A percentile compares a stretch with the other conserved stretches of the same genome.
phyloP scores from a whole-genome alignment of 805 yeast genomes.

The Saccharomycopsis sp. region DNA sequence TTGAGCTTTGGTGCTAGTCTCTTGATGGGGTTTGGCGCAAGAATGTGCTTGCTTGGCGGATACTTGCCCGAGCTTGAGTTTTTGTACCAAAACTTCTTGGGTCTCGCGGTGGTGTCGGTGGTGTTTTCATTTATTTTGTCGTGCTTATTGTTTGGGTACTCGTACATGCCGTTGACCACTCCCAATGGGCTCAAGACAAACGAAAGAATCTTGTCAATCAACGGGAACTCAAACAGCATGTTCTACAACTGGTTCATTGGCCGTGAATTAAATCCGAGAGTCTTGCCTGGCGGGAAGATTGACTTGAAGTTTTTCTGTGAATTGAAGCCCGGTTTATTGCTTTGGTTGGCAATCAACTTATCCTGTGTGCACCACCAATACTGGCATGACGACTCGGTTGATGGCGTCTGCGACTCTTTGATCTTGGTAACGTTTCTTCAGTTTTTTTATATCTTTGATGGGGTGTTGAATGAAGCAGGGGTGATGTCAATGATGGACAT shows the following conservation, averaged over 20 bases:
- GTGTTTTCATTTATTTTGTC: constrained; percentile 59
- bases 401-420: constrained; percentile 57
- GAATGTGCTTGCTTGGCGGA: constrained; percentile 45
- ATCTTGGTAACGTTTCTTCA: constrained; percentile 61
- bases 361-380: constrained; percentile 80
- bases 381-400: constrained; percentile 30
- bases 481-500: constrained; percentile 90
- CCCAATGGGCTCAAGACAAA: constrained; percentile 44
- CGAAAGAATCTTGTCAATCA: constrained; percentile 69
- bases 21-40: constrained; percentile 34
- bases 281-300: constrained; percentile 49
- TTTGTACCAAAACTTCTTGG: constrained; percentile 58
- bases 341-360: constrained; percentile 74
- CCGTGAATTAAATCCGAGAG: constrained; percentile 87
- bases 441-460: constrained; percentile 79
- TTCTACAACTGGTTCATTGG: constrained; percentile 96
- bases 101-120: constrained; percentile 53
- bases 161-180: constrained; percentile 51
- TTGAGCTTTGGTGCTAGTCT: constrained; percentile 36
- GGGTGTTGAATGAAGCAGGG: constrained; percentile 87
- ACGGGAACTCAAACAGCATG: constrained; percentile 73
- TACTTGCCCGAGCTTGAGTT: constrained; percentile 71
- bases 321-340: constrained; percentile 84
- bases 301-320: constrained; percentile 92
- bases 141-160: constrained; percentile 50